A percentile compares a stretch with the other conserved stretches of the same genome.
phyloP scores from a whole-genome alignment of 495 filamentous ascomycete genomes.

The Talaromyces wortmannii region DNA sequence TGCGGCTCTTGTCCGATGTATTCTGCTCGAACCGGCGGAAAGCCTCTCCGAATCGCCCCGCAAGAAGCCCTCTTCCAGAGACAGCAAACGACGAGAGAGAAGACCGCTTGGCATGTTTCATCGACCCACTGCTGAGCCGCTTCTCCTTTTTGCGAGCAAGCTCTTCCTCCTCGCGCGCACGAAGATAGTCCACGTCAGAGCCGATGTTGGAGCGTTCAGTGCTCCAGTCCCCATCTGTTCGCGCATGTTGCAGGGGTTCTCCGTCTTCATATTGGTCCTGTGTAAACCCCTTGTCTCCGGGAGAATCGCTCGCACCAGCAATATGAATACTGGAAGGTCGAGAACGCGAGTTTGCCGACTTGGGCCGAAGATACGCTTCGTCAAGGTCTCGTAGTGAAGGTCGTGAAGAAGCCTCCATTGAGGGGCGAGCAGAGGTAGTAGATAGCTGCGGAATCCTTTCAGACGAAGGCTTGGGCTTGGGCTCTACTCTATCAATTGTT shows the following conservation, averaged over 20 bases:
- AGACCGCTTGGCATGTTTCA: conserved; percentile 66
- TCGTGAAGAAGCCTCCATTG: conserved; percentile 64
- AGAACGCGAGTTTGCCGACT: conserved; percentile 55
- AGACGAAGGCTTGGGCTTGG: conserved; percentile 43
- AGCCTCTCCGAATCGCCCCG: conserved; percentile 89
- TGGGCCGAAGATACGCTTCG: conserved; percentile 51
- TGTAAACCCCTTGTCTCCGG: conserved; percentile 50
- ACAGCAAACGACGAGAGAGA: conserved; percentile 74
- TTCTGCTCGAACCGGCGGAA: conserved; percentile 86
- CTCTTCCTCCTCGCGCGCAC: conserved; percentile 68
- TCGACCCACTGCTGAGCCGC: conserved; percentile 51
- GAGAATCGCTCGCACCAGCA: conserved; percentile 66
- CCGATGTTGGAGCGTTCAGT: conserved; percentile 54
- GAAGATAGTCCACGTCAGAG: conserved; percentile 84
- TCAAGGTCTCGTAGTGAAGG: conserved; percentile 55
- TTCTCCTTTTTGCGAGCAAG: conserved; percentile 63
- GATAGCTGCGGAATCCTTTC: conserved; percentile 42
- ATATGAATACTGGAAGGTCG: conserved; percentile 73
- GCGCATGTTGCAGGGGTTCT: conserved; percentile 26
- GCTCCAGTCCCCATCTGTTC: conserved; percentile 28
- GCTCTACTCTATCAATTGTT: conserved; percentile 27
- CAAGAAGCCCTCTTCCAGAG: conserved; percentile 75
- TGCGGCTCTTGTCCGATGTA: conserved; percentile 38
- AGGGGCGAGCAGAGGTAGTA: conserved; percentile 69
- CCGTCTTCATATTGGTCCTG: conserved; percentile 35